Conservation (phyloP, 2,329 filamentous ascomycete genomes). For the Fusarium verrucosum region DNA sequence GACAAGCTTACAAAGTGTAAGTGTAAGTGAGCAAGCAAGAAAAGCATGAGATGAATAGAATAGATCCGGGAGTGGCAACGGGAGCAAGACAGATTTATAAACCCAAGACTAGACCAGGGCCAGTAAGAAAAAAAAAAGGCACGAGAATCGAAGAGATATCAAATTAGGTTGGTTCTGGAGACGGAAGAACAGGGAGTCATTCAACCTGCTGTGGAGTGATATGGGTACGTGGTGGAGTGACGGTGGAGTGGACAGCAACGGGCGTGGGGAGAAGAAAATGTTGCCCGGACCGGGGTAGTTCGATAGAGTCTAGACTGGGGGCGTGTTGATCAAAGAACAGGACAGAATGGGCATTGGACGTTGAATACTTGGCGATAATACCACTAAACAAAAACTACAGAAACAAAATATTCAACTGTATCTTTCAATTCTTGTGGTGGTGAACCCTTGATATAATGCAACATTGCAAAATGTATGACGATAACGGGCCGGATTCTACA, state of each 20-base stretch:
- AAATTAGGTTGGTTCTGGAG: constrained; percentile 27
- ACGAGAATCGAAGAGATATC: constrained; percentile 22
- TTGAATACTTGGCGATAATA: constrained; percentile 3
- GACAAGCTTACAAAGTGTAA: background rate
- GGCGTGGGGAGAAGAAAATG: constrained; percentile 28
- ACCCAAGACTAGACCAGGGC: constrained; percentile 21
- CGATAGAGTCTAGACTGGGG: constrained; percentile 27
- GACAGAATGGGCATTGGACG: background rate
- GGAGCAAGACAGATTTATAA: constrained; percentile 41
- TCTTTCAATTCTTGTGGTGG: background rate
- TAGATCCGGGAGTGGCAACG: constrained; percentile 6
- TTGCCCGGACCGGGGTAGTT: constrained; percentile 19
- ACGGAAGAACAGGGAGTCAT: constrained; percentile 11
- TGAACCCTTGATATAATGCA: constrained; percentile 7
- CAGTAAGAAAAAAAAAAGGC: background rate
- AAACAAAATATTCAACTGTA: background rate
- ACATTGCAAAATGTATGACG: constrained; percentile 3
- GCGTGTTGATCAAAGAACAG: constrained; percentile 11
- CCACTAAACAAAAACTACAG: too few relatives aligned
- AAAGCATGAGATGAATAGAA: background rate
- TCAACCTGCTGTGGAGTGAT: constrained; percentile 22
- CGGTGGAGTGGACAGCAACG: constrained; percentile 33
- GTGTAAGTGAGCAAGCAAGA: background rate
- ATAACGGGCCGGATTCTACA: constrained; percentile 6
- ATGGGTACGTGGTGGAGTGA: constrained; percentile 36